phyloP scores from a whole-genome alignment of 2,329 filamentous ascomycete genomes.

The Diaporthe humulicola region DNA sequence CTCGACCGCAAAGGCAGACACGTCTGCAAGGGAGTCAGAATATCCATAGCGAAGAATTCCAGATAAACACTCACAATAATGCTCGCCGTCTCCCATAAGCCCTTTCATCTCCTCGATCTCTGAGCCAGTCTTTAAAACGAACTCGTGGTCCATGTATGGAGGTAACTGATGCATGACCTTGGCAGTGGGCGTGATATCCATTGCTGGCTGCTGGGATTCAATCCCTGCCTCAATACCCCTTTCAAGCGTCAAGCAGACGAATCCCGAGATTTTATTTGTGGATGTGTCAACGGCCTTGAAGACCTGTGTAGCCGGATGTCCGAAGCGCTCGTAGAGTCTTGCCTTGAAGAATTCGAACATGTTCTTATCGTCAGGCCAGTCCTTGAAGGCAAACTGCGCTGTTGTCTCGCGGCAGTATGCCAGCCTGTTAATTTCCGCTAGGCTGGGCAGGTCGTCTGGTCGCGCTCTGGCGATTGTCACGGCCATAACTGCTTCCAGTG shows the following conservation, averaged over 20 bases:
- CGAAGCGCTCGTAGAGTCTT: not conserved
- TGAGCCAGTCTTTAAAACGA: not conserved
- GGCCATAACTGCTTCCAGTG: not conserved
- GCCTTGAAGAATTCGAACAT: not conserved
- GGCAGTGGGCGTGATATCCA: not conserved
- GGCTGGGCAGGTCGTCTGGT: not conserved
- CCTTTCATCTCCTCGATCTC: not conserved
- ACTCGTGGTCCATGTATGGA: not conserved
- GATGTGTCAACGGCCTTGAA: not conserved
- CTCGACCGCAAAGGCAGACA: constrained; percentile 2
- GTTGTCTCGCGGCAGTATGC: not conserved
- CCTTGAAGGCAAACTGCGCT: constrained; percentile 1
- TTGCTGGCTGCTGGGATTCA: not conserved
- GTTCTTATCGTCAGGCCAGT: not conserved
- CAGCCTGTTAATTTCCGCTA: constrained; percentile 5
- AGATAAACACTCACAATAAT: not conserved
- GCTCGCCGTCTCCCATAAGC: not conserved
- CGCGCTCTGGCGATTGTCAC: not conserved
- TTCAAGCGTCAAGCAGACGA: not conserved
- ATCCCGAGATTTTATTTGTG: not conserved
- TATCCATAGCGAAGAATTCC: no score
- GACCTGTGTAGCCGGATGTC: not conserved
- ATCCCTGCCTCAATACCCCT: not conserved
- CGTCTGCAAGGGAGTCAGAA: not conserved
- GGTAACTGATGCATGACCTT: not conserved